Evolutionary conservation across 1,139 yeast genomes (phyloP), one percentile per base, ranked within the genome.

Genomic region (Eremothecium coryli): DNA sequence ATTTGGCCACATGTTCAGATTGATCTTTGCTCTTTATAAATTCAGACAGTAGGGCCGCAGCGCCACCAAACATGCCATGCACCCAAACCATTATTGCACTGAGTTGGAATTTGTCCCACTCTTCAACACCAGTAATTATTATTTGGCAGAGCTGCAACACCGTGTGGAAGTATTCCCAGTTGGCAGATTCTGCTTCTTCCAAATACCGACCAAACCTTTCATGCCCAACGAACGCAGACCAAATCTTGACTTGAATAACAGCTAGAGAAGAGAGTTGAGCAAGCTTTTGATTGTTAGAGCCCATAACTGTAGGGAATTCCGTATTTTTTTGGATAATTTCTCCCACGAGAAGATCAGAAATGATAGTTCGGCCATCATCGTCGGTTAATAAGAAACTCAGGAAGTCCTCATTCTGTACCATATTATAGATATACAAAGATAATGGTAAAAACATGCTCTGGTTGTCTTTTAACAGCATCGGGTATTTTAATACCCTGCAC

Each of bases 41-140:
- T 2, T 34, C 30, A n/a, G 46, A 45, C 2, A 54, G 40, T 18
- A 46, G 42, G 0, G 31, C 20, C 2, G 49, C 34, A 0, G 53
- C 35, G 4, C 44, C 38, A 25, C 56, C 55, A 39, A 65, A 69
- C 26, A 68, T 47, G 17, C 66, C 68, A 40, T 61, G 60, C 12
- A 63, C 52, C 85, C 86, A 78, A 0, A 73, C 61, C 35, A 77
- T 56, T 10, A 78, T 60, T 2, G 68, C 69, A 0, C 71, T 65
- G 8, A 74, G 46, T 39, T 75, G 65, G 33, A 63, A 64, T 32
- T 69, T 68, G 37, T 67, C 64, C 82, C 82, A 77, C 18, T 59
- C 60, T 7, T 65, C 70, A 36, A 60, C 66, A 26, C 73, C 67
- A 0, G 79, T 69, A 2, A 70, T 54, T 1, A 71, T 48, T 2